Percentiles rank a stretch among this genome's conserved stretches.
These are phyloP conservation scores for Picochlorum sp. DNA, from an alignment of 139 green algal species.

Conservation along the genomic window DNA sequence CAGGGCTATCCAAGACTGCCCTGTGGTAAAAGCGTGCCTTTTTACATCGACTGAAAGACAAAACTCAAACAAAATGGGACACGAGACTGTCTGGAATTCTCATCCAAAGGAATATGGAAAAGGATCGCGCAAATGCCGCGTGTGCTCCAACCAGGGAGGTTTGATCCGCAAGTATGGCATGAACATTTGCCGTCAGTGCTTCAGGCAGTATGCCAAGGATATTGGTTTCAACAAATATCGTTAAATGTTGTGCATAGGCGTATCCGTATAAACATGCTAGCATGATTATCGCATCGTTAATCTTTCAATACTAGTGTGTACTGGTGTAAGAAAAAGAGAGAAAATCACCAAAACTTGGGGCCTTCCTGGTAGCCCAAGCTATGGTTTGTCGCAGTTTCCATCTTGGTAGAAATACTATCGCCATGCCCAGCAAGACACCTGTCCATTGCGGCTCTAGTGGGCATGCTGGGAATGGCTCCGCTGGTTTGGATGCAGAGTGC, in stretches of 20 bases:
- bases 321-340: background rate
- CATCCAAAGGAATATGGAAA: constrained; percentile 87
- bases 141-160: constrained; percentile 90
- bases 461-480: constrained; percentile 52
- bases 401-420: background rate
- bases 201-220: constrained; percentile 8
- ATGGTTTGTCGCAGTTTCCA: background rate
- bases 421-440: background rate
- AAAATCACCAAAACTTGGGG: background rate
- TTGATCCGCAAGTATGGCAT: constrained; percentile 98
- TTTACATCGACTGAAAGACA: background rate
- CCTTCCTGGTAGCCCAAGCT: too few relatives aligned
- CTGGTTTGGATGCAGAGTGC: constrained; percentile 48
- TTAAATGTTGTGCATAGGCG: constrained; percentile 9
- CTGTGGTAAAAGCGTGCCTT: constrained; percentile 32
- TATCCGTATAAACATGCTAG: background rate
- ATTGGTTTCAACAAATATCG: constrained; percentile 17
- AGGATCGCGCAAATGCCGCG: constrained; percentile 77
- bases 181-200: constrained; percentile 97
- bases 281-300: background rate
- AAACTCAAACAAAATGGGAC: constrained; percentile 69
- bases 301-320: background rate
- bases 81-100: constrained; percentile 89
- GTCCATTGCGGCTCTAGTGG: constrained; percentile 22
- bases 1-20: constrained; percentile 11